Base-by-base conservation (phyloP, 148 eudicot genomes). In the Bassia scoparia region DNA sequence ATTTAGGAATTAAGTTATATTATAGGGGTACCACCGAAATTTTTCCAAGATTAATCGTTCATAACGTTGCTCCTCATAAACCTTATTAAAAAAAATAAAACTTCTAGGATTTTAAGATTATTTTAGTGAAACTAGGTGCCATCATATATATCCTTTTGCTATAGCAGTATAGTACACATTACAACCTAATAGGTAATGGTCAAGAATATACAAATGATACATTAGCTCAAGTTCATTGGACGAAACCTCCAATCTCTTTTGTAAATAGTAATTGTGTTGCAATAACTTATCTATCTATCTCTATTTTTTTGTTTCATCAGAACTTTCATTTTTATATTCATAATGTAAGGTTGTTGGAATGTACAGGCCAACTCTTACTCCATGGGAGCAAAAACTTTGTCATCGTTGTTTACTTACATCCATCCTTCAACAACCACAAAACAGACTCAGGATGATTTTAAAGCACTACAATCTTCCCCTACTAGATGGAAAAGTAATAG, bases 361-460 rank as follows among this genome's bases (percentile, higher is more conserved):
- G 61, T 87, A 81, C 80, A 95, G 99, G 94, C 77, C 81, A 81
- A 83, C 65, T 71, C 87, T 17, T 53, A 74, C 74, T 44, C 85
- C 30, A 84, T 78, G 78, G 86, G 88, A 35, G 82, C 83, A 35
- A 87, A 79, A 46, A 71, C 90, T 56, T 55, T 71, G 43, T 86
- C 96, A 56, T 91, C 99, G 34, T 49, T 89, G 21, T 73, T 91
- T 62, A 81, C 89, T 66, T 85, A 41, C 48, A 77, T 86, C 80
- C 83, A 83, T 65, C 90, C 92, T 49, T 81, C 92, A 48, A 61
- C 86, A 5, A 68, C 78, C 65, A 61, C 77, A 63, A 75, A 61
- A 46, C 79, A 81, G 62, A 59, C 75, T 61, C 73, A 68, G 12
- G 80, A 81, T 72, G 86, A 86, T 34, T 69, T 74, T 46, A 79